These are phyloP conservation scores for Solanum gandarillasii DNA, from an alignment of 257 asterid species.

Conservation along the genomic window DNA sequence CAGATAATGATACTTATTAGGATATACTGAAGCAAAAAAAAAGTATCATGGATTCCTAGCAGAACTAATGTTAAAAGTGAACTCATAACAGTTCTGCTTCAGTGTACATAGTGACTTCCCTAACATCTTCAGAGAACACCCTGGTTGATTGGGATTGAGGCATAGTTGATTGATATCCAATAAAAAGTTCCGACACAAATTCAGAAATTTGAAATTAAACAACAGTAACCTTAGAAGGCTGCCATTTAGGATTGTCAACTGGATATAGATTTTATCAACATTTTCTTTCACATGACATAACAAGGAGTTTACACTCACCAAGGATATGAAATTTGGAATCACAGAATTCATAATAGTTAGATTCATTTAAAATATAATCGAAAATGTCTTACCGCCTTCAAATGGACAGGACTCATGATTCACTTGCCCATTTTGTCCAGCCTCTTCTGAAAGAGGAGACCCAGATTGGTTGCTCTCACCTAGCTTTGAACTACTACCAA, in stretches of 20 bases:
- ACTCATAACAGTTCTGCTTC: not conserved
- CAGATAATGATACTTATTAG: not conserved
- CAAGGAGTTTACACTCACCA: not conserved
- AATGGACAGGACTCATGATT: conserved; percentile 57
- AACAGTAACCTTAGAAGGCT: not conserved
- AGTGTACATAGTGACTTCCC: not conserved
- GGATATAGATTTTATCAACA: not conserved
- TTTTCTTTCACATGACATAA: not conserved
- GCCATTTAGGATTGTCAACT: not conserved
- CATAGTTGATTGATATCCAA: not conserved
- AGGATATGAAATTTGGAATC: not conserved
- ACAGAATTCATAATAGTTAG: not conserved
- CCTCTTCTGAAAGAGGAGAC: conserved; percentile 74
- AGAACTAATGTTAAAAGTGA: not conserved
- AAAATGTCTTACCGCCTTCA: conserved; percentile 42
- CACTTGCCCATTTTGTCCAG: conserved; percentile 58
- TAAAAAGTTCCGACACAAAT: not conserved
- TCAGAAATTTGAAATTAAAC: not conserved
- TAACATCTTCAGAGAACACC: not conserved
- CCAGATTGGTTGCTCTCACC: conserved; percentile 59
- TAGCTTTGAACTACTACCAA: conserved; percentile 41
- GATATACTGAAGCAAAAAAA: not conserved
- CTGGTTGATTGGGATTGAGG: not conserved
- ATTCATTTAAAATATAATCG: not conserved
- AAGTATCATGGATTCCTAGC: not conserved